Percentiles rank a stretch among this genome's conserved stretches.
phyloP scores from a whole-genome alignment of 1,139 yeast species.

The Scheffersomyces insectosa region DNA sequence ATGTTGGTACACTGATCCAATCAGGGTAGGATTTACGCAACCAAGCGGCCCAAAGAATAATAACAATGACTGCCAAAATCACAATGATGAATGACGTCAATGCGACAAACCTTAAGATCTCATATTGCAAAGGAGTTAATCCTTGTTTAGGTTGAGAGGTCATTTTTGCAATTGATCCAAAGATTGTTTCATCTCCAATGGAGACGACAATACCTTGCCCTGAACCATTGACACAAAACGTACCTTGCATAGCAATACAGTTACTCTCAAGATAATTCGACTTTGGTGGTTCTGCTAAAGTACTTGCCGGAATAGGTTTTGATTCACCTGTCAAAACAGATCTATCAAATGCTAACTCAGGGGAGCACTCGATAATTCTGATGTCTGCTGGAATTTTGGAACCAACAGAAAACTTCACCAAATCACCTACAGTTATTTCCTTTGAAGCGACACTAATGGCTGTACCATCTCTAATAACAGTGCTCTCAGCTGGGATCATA shows the following conservation, averaged over 20 bases:
- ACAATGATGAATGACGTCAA: conserved; percentile 23
- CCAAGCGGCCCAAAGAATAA: conserved; percentile 51
- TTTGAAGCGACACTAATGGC: conserved; percentile 16
- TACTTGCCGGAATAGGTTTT: conserved; percentile 24
- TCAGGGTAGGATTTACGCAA: conserved; percentile 26
- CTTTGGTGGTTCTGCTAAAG: conserved; percentile 20
- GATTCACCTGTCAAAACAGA: conserved; percentile 41
- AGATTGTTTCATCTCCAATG: conserved; percentile 33
- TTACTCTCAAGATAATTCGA: conserved; percentile 45
- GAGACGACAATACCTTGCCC: conserved; percentile 34
- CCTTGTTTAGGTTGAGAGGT: conserved; percentile 31
- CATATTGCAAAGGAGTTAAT: conserved; percentile 33
- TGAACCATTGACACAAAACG: conserved; percentile 33
- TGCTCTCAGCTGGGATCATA: conserved; percentile 41
- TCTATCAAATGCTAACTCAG: conserved; percentile 33
- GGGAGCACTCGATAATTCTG: conserved; percentile 25
- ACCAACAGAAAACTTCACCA: conserved; percentile 25
- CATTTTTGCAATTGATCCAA: conserved; percentile 35
- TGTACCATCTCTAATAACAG: conserved; percentile 24
- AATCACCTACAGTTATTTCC: conserved; percentile 34
- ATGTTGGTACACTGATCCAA: conserved; percentile 34
- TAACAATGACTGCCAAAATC: conserved; percentile 21
- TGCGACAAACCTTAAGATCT: conserved; percentile 29
- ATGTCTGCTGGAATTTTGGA: conserved; percentile 36
- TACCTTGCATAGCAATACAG: conserved; percentile 48